A percentile compares a stretch with the other conserved stretches of the same genome.
phyloP scores from a whole-genome alignment of 2,329 filamentous ascomycete species.

The Hymenoscyphus scutula region DNA sequence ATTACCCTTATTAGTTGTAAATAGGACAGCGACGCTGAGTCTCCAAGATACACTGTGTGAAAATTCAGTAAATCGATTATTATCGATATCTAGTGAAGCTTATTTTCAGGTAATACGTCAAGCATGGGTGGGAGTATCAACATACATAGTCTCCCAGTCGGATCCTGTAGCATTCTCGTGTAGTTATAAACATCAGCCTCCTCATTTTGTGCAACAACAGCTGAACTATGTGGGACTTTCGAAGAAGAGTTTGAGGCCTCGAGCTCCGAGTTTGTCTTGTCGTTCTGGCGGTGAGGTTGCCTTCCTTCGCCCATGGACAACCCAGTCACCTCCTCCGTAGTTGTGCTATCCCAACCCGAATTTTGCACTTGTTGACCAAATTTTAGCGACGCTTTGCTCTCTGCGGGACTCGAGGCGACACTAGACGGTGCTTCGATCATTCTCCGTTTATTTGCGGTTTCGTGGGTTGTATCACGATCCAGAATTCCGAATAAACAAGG shows the following conservation, averaged over 20 bases:
- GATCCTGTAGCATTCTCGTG: constrained; percentile 58
- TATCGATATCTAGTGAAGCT: not conserved
- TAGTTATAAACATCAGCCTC: constrained; percentile 55
- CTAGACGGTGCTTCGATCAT: not conserved
- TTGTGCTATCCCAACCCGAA: not conserved
- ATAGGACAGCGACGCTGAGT: constrained; percentile 31
- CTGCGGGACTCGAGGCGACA: not conserved
- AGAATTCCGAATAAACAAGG: constrained; percentile 41
- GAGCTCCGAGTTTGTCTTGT: not conserved
- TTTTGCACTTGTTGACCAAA: constrained; percentile 28
- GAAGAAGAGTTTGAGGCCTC: not conserved
- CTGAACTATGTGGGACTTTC: not conserved
- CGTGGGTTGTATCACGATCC: not conserved
- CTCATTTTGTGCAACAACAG: constrained; percentile 47
- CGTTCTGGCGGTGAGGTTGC: not conserved
- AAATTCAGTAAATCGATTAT: not conserved
- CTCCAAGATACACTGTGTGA: constrained; percentile 30
- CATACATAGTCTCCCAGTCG: constrained; percentile 55
- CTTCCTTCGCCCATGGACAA: not conserved
- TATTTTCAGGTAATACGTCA: not conserved
- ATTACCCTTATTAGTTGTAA: constrained; percentile 31
- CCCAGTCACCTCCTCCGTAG: not conserved
- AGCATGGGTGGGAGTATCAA: constrained; percentile 18
- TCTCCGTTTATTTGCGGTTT: not conserved
- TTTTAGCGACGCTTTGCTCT: not conserved